Conservation (phyloP, 1,139 yeast species). For the Pichia sp. region DNA sequence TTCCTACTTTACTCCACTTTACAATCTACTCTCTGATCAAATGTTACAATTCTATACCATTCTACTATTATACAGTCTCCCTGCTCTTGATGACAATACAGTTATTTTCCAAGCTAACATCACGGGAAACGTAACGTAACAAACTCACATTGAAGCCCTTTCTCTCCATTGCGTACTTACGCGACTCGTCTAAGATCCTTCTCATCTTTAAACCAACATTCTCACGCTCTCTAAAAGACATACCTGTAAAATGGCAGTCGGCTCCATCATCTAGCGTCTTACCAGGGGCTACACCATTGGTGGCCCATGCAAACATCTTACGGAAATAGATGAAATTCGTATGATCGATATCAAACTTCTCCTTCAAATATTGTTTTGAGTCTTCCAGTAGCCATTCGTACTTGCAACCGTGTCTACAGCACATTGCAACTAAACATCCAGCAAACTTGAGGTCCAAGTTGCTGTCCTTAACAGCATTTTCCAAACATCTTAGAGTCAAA, state of each 20-base stretch:
- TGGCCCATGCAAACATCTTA: conserved; percentile 82
- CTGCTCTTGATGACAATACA: conserved; percentile 28
- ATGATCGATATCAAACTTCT: conserved; percentile 23
- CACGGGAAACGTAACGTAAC: conserved; percentile 50
- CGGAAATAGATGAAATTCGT: conserved; percentile 48
- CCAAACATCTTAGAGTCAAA: conserved; percentile 61
- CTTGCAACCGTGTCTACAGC: conserved; percentile 83
- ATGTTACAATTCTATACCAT: not conserved
- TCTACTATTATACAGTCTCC: not conserved
- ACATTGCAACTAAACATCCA: conserved; percentile 82
- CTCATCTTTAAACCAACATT: conserved; percentile 60
- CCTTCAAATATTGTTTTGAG: conserved; percentile 33
- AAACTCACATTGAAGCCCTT: conserved; percentile 38
- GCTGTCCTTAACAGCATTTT: conserved; percentile 27
- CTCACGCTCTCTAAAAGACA: conserved; percentile 43
- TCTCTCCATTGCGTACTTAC: conserved; percentile 40
- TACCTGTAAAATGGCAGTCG: conserved; percentile 36
- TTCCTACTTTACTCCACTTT: too few relatives aligned
- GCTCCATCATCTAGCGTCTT: conserved; percentile 29
- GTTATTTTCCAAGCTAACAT: conserved; percentile 64
- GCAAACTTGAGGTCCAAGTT: conserved; percentile 18
- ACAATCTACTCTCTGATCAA: too few relatives aligned
- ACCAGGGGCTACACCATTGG: conserved; percentile 51
- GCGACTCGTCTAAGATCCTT: conserved; percentile 57
- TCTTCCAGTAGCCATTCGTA: conserved; percentile 45